Conservation (phyloP, 371 early-diverging fungal genomes). For the Phascolomyces articulosus region DNA sequence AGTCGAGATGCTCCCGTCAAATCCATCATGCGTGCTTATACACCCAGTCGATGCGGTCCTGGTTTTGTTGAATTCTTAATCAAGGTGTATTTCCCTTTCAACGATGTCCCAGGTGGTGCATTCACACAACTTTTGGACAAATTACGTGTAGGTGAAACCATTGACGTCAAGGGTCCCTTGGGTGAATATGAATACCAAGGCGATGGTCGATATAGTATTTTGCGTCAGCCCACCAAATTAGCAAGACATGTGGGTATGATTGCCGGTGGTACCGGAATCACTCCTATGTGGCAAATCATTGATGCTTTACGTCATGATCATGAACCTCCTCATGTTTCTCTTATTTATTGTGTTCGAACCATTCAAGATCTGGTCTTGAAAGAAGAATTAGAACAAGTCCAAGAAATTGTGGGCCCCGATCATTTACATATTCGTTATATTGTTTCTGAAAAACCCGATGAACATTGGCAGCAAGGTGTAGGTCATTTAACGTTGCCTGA, state of each 20-base stretch:
- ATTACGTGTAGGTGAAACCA: slow-evolving; percentile 53
- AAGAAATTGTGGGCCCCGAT: slow-evolving; percentile 21
- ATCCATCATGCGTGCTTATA: slow-evolving; percentile 63
- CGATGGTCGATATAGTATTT: slow-evolving; percentile 25
- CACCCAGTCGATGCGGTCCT: slow-evolving; percentile 37
- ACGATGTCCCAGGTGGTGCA: slow-evolving; percentile 52
- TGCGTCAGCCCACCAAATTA: not conserved
- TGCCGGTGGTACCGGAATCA: slow-evolving; percentile 71
- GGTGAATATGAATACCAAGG: slow-evolving; percentile 56
- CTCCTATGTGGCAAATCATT: slow-evolving; percentile 63
- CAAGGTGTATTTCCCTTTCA: slow-evolving; percentile 57
- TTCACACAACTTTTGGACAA: slow-evolving; percentile 56
- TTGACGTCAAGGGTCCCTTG: slow-evolving; percentile 64
- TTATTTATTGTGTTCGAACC: slow-evolving; percentile 52
- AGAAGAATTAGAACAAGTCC: slow-evolving; percentile 34
- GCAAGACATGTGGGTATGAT: slow-evolving; percentile 46
- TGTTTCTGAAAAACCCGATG: slow-evolving; percentile 18
- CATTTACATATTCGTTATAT: slow-evolving; percentile 36
- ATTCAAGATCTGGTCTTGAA: slow-evolving; percentile 51
- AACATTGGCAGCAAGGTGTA: slow-evolving; percentile 34
- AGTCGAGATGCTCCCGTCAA: slow-evolving; percentile 23
- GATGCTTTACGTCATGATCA: slow-evolving; percentile 29
- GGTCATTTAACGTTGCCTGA: slow-evolving; percentile 33
- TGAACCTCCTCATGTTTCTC: slow-evolving; percentile 38
- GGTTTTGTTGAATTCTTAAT: slow-evolving; percentile 63